These are phyloP conservation scores for Dryas integrifolia DNA, from an alignment of 331 rosid species.

Conservation along the genomic window DNA sequence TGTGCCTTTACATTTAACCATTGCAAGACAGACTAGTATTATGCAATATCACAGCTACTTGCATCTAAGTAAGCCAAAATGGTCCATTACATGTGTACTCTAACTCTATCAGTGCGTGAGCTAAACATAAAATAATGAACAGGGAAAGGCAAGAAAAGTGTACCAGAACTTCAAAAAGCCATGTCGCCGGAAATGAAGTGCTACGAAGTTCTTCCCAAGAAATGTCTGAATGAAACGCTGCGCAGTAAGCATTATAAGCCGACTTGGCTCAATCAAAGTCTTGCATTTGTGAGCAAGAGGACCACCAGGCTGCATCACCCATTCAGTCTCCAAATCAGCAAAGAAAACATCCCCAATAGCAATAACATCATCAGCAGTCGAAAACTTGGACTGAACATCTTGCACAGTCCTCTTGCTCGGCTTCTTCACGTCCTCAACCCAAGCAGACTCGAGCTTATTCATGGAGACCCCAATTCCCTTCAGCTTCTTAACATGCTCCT, in stretches of 20 bases:
- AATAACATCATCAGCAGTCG: slow-evolving; percentile 63
- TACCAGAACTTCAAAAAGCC: slow-evolving; percentile 98
- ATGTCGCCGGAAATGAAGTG: slow-evolving; percentile 87
- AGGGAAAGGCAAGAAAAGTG: neutral
- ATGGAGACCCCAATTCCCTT: slow-evolving; percentile 58
- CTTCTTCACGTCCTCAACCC: slow-evolving; percentile 69
- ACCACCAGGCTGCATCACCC: slow-evolving; percentile 95
- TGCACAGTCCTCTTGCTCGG: slow-evolving; percentile 64
- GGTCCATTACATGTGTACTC: neutral
- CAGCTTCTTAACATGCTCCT: slow-evolving; percentile 64
- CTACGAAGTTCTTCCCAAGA: slow-evolving; percentile 73
- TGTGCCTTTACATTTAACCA: neutral
- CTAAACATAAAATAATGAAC: neutral
- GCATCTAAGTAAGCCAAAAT: neutral
- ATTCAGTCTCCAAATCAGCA: slow-evolving; percentile 72
- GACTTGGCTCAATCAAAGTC: slow-evolving; percentile 76
- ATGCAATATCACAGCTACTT: neutral
- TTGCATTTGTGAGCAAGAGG: slow-evolving; percentile 88
- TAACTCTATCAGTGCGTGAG: neutral
- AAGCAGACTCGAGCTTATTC: slow-evolving; percentile 60
- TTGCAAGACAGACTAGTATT: neutral
- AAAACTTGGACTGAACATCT: slow-evolving; percentile 66
- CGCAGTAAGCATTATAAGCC: slow-evolving; percentile 80
- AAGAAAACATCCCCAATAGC: slow-evolving; percentile 91
- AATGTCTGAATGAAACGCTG: slow-evolving; percentile 95